phyloP scores from a whole-genome alignment of 768 basidiomycete species.

The Tulasnella sp. region DNA sequence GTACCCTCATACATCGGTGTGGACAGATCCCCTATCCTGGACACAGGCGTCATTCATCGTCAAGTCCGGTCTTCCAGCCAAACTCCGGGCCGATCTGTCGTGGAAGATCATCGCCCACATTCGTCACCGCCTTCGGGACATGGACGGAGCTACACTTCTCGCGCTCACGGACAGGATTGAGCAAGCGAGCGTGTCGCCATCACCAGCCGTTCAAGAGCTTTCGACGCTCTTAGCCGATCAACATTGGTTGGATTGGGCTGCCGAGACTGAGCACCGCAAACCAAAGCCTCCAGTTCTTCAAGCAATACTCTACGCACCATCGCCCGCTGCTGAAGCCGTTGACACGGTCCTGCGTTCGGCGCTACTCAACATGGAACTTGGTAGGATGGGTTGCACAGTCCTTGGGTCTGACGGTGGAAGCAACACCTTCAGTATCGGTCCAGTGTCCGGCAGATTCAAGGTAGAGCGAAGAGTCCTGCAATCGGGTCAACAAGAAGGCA shows the following conservation, averaged over 20 bases:
- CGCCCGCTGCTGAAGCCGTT: neutral
- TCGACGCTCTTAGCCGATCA: constrained; percentile 22
- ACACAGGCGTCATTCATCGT: constrained; percentile 84
- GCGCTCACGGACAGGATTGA: constrained; percentile 44
- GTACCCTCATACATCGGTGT: constrained; percentile 31
- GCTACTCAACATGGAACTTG: constrained; percentile 12
- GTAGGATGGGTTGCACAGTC: neutral
- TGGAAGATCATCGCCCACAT: constrained; percentile 83
- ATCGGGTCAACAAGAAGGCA: too few species aligned
- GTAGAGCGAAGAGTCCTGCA: neutral
- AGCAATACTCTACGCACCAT: constrained; percentile 21
- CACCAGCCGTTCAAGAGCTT: constrained; percentile 16
- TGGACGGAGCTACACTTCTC: constrained; percentile 40
- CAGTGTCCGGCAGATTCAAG: neutral
- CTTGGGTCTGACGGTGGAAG: neutral
- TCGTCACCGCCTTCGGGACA: constrained; percentile 62
- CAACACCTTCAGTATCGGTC: constrained; percentile 1
- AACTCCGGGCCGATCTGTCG: constrained; percentile 65
- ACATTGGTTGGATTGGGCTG: constrained; percentile 23
- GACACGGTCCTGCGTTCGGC: neutral
- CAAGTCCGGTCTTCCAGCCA: constrained; percentile 69
- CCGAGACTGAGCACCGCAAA: neutral
- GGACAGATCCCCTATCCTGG: constrained; percentile 70
- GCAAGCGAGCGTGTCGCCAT: neutral
- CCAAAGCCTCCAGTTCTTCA: constrained; percentile 24